Evolutionary conservation across 176 grass and related monocot species (phyloP).

Genomic region (Guadua angustifolia): DNA sequence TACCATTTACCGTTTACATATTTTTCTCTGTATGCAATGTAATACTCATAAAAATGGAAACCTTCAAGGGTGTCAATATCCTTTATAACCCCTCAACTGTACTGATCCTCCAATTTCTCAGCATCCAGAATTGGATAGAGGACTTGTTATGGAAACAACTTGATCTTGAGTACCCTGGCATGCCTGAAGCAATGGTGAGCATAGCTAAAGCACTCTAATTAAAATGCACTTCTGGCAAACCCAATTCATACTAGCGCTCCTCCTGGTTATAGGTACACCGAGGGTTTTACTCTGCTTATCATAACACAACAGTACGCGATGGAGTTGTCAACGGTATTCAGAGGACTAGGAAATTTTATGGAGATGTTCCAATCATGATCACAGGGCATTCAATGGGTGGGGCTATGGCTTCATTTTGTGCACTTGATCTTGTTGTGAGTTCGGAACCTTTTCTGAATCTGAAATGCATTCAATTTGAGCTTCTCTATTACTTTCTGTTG

Average conservation of each 20-base stretch:
- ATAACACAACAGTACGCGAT: constrained; percentile 72
- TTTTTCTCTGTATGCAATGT: constrained; percentile 18
- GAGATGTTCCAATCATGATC: constrained; percentile 75
- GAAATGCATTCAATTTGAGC: constrained; percentile 8
- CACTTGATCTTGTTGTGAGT: constrained; percentile 94
- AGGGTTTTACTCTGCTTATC: constrained; percentile 91
- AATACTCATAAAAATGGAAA: neutral
- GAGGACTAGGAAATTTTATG: constrained; percentile 61
- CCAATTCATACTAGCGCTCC: neutral
- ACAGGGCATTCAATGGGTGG: constrained; percentile 93
- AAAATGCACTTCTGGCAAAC: neutral
- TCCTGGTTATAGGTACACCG: constrained; percentile 67
- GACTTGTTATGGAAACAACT: constrained; percentile 93
- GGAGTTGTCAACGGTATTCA: constrained; percentile 66
- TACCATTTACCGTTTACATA: neutral
- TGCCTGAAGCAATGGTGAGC: constrained; percentile 86
- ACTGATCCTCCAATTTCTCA: constrained; percentile 45
- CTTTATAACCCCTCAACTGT: neutral
- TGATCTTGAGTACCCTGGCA: constrained; percentile 89
- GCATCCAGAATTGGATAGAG: constrained; percentile 89
- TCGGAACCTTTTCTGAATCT: constrained; percentile 27
- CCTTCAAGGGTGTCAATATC: constrained; percentile 9
- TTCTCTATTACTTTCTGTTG: neutral
- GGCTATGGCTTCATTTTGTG: constrained; percentile 96
- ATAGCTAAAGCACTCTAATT: neutral